Evolutionary conservation across 805 yeast genomes (phyloP), one percentile per base, ranked within the genome.

Genomic region (Lipomyces sp.): DNA sequence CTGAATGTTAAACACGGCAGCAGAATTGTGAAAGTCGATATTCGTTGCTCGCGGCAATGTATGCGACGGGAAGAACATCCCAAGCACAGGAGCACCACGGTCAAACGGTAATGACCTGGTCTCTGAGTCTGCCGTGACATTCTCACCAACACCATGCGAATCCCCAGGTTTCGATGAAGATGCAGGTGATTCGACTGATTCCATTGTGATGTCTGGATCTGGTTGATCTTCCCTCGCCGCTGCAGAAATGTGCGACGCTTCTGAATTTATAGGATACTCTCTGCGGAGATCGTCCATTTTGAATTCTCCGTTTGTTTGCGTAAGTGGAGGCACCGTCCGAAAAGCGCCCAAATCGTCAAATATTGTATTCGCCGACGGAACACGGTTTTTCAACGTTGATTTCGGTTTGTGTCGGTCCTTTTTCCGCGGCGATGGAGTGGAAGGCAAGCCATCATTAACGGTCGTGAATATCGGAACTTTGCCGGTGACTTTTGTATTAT

Each of bases 271-370:
- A 10, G 52, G 56, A 18, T 34, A 42, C 13, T 44, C 24, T 8
- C 42, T 34, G 28, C 39, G 19, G 33, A 65, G 34, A 16, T 49
- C 62, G 14, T 58, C 61, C 66, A 66, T 54, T 24, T 58, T 53
- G 49, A 66, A 66, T 39, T 63, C 58, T 26, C 68, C 66, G 24
- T 37, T 26, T 2, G 64, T 60, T 38, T 64, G 65, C 16, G 65
- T 58, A 44, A 64, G 61, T n/a, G 68, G 67, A 10, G 65, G 53
- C 11, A 55, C 58, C 22, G 36, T 10, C 5, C 42, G 35, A 35
- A 51, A 35, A 18, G 24, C 21, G 2, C 45, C 45, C 10, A 47
- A 22, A 23, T 41, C 48, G 32, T 40, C 34, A 5, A 34, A 40
- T 16, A 37, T 22, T 7, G 10, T 24, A 21, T 18, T 11, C 8